Conservation (phyloP, 2,329 filamentous ascomycete species). For the Albophoma yamanashiensis region DNA sequence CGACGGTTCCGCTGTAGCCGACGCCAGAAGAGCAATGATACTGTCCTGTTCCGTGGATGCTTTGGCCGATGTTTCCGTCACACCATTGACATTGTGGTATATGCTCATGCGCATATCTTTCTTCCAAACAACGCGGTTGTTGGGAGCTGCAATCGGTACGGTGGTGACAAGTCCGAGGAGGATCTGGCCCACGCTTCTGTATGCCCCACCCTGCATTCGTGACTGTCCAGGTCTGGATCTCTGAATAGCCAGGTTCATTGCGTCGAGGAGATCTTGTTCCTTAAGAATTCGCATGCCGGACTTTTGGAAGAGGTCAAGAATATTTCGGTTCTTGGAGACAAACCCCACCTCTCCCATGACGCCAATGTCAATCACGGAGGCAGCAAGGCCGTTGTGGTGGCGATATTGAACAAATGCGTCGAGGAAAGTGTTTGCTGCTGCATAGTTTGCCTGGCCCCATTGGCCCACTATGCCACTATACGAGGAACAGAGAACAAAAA, state of each 20-base stretch:
- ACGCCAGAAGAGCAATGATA: background rate
- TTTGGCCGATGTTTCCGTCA: background rate
- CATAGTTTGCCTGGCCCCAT: conserved; percentile 24
- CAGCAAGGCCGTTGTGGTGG: conserved; percentile 20
- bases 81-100: conserved; percentile 2
- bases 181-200: background rate
- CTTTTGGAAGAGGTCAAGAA: conserved; percentile 6
- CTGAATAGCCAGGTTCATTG: conserved; percentile 1
- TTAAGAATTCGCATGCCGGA: conserved; percentile 6
- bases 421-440: conserved; percentile 28
- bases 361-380: conserved; percentile 25
- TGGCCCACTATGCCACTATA: conserved; percentile 14
- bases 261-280: conserved; percentile 10
- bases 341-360: conserved; percentile 26
- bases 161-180: conserved; percentile 4
- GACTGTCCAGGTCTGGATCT: background rate
- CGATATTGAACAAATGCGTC: conserved; percentile 28
- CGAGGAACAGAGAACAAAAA: conserved; percentile 22
- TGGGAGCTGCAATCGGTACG: conserved; percentile 2
- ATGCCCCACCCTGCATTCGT: background rate
- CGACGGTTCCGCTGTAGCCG: background rate
- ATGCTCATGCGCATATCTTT: conserved; percentile 7
- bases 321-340: conserved; percentile 11
- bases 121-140: conserved; percentile 7
- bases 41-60: background rate